Evolutionary conservation across 768 basidiomycete genomes (phyloP).

Genomic region (Galerina marginata): DNA sequence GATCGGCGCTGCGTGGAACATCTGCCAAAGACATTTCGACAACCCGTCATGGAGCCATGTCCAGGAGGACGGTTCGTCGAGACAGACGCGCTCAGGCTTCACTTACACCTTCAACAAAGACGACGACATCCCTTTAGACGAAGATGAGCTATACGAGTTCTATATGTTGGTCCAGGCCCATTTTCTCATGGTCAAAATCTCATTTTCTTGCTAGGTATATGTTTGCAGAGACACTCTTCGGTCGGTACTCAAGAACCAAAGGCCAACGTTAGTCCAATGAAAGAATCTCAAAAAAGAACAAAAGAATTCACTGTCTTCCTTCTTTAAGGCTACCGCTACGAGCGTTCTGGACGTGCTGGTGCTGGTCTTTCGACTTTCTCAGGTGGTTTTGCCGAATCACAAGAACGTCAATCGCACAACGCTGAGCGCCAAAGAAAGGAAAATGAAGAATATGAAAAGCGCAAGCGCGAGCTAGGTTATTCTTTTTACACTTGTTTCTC

Average conservation of each 20-base stretch:
- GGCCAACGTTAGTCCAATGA: constrained; percentile 31
- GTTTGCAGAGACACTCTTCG: constrained; percentile 38
- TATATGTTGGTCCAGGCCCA: constrained; percentile 29
- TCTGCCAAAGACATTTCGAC: constrained; percentile 40
- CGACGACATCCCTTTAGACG: constrained; percentile 34
- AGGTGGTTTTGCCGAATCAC: constrained; percentile 24
- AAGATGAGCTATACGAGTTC: constrained; percentile 34
- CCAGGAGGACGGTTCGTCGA: constrained; percentile 10
- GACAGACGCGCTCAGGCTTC: not conserved
- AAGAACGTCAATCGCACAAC: constrained; percentile 24
- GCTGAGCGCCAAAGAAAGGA: constrained; percentile 30
- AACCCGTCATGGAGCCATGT: constrained; percentile 35
- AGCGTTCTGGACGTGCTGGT: constrained; percentile 26
- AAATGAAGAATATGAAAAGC: constrained; percentile 36
- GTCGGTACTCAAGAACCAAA: constrained; percentile 29
- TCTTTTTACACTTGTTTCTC: not conserved
- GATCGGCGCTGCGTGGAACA: constrained; percentile 43
- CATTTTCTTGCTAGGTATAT: constrained; percentile 32
- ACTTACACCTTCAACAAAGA: constrained; percentile 19
- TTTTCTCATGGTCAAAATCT: constrained; percentile 8
- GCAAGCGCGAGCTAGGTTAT: constrained; percentile 40
- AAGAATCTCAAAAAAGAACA: not conserved
- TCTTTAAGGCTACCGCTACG: constrained; percentile 34
- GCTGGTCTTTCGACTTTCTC: constrained; percentile 22
- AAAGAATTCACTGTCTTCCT: not conserved